Base-by-base conservation (phyloP, 805 yeast genomes). In the Kurtzmaniella fragi region DNA sequence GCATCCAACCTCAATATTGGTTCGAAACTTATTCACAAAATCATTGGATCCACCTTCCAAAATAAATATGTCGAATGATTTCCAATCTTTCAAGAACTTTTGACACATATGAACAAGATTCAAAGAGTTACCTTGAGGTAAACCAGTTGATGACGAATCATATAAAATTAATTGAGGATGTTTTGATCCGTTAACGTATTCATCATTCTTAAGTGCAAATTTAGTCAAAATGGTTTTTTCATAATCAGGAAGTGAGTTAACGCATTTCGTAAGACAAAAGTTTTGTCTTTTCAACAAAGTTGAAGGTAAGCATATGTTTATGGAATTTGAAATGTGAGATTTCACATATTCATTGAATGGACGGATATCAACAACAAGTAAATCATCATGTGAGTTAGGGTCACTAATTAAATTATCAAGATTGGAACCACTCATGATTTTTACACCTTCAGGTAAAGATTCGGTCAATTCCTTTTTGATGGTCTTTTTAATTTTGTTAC, bases 271-370 rank as follows among this genome's bases (percentile, higher is more conserved):
- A 40, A 90, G 64, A 2, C 80, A 78, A 51, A 85, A 90, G 38
- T 81, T 82, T 26, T 79, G 67, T 46, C 98, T 73, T 55, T 81
- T 84, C 45, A 90, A 64, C 31, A 90, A 67, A 0, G 97, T 90
- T n/a, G 95, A 83, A 2, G 98, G 97, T 11, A 90, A 62, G 57
- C 95, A 86, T 28, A 91, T 73, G 55, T 87, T 87, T 33, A 86
- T 66, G 1, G 97, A 75, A 31, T 73, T 67, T 3, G 49, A 52
- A 10, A 91, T 59, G 44, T 82, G 88, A 2, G 70, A 54, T 42
- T 69, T 73, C 32, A 80, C 71, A 54, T 67, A 87, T 41, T 85
- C 91, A 17, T 84, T 80, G 54, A 80, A 87, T 0, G 96, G 86
- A 40, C 98, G 67, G 9, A 84, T 81, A 56, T 90, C 98, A 12